A percentile compares a stretch with the other conserved stretches of the same genome.
phyloP scores from a whole-genome alignment of 2,329 filamentous ascomycete genomes.

The Penicillium occitanis region DNA sequence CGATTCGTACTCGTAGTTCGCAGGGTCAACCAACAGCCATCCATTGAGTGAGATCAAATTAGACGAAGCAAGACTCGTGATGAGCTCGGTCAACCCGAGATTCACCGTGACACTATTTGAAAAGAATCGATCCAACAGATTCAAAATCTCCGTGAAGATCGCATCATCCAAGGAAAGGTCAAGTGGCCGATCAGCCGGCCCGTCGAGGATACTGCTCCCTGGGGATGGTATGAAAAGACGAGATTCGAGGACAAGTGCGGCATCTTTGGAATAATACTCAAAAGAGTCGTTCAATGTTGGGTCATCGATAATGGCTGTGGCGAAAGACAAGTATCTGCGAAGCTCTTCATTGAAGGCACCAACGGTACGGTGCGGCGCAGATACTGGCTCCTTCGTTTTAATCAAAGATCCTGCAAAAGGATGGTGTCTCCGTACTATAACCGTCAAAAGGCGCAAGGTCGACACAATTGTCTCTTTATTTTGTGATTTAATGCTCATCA shows the following conservation, averaged over 20 bases:
- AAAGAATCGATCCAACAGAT: constrained; percentile 74
- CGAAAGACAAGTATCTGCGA: constrained; percentile 38
- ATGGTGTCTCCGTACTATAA: constrained; percentile 84
- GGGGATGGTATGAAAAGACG: constrained; percentile 34
- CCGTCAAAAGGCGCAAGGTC: constrained; percentile 81
- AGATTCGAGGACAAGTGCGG: constrained; percentile 54
- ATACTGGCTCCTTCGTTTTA: constrained; percentile 44
- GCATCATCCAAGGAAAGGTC: constrained; percentile 65
- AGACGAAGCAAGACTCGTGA: constrained; percentile 80
- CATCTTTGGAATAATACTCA: constrained; percentile 46
- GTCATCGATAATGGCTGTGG: constrained; percentile 39
- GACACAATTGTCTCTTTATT: constrained; percentile 89
- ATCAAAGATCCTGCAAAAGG: constrained; percentile 72
- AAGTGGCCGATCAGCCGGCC: constrained; percentile 62
- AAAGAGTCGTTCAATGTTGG: constrained; percentile 44
- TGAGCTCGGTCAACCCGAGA: constrained; percentile 76
- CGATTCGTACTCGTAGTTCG: constrained; percentile 55
- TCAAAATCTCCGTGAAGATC: constrained; percentile 53
- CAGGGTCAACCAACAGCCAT: constrained; percentile 79
- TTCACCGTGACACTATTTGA: constrained; percentile 91
- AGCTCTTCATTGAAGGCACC: constrained; percentile 45
- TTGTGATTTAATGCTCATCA: constrained; percentile 77
- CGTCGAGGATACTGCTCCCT: constrained; percentile 34
- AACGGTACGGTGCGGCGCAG: constrained; percentile 32
- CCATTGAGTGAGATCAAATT: constrained; percentile 81